Conservation (phyloP, 2,329 filamentous ascomycete species). For the Pseudogymnoascus sp. region DNA sequence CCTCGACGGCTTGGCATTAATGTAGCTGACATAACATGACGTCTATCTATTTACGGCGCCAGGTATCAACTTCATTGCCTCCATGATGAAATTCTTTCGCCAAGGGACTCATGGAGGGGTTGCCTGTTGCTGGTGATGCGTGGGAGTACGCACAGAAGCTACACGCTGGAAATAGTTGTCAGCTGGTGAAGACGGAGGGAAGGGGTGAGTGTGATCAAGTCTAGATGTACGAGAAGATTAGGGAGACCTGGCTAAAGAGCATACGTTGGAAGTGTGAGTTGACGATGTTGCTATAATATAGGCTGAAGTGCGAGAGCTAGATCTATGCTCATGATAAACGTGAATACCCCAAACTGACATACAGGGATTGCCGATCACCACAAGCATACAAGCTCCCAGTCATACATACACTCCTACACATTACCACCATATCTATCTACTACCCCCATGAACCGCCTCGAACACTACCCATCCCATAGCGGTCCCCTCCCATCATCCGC, state of each 20-base stretch:
- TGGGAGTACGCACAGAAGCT: background rate
- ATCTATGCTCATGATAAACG: background rate
- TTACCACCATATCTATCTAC: constrained; percentile 14
- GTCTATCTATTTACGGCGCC: background rate
- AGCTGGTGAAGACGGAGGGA: background rate
- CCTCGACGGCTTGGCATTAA: background rate
- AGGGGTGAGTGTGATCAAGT: background rate
- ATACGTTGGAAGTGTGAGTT: background rate
- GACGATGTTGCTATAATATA: background rate
- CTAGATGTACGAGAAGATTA: background rate
- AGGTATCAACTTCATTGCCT: background rate
- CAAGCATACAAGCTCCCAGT: background rate
- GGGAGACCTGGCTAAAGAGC: background rate
- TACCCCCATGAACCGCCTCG: background rate
- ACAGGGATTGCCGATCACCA: background rate
- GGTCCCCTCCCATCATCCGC: background rate
- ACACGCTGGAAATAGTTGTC: background rate
- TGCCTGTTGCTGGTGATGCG: background rate
- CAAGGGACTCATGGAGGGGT: background rate
- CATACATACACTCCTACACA: constrained; percentile 8
- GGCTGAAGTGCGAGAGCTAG: background rate
- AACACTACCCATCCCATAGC: background rate
- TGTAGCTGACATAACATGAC: background rate
- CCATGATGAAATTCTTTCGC: background rate
- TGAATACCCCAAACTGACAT: background rate